Base-by-base conservation (phyloP, 495 filamentous ascomycete species). In the Tuber microsphaerosporum region DNA sequence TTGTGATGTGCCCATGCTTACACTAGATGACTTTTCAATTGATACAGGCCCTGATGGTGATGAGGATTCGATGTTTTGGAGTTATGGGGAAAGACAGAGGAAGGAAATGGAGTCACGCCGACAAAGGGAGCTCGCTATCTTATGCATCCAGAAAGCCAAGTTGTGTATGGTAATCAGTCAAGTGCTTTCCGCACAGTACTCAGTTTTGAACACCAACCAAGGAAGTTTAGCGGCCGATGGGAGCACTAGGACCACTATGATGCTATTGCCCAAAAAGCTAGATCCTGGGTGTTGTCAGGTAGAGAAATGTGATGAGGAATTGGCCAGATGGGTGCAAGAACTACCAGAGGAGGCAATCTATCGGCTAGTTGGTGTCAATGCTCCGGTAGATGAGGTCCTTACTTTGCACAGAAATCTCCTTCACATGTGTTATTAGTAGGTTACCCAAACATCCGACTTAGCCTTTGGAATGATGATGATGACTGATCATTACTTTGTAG, bases 121-220 rank as follows among this genome's bases (percentile, higher is more conserved):
- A 61, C 92, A 95, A 84, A 87, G 87, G 70, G 86, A 93, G 82
- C 86, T 96, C 68, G 93, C 93, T 4, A 84, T 90, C 74, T 91
- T 97, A 91, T 97, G 93, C 84, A 92, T 97, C 78, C 90, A 93
- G 75, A 97, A 96, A 84, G 91, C 93, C 4, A 94, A 93, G 84
- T 88, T 97, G n/a, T 94, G 92, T 81, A 86, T 93, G 46, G 91
- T 90, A 83, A 91, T 97, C 84, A 92, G 90, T 83, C 90, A 92
- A 81, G 93, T 97, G 73, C 86, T 97, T 51, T 89, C 89, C 34
- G 89, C 91, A 22, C 94, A 97, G 81, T 97, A 97, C 83, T 94
- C 92, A n/a, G 92, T 95, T 12, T 84, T 95, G 46, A 92, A 92
- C 80, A 89, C 92, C 76, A 89, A 92, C 77, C 92, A 93, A 81